A percentile compares a stretch with the other conserved stretches of the same genome.
These are phyloP conservation scores for Suhomyces bolitotheri DNA, from an alignment of 1,139 yeast species.

Conservation along the genomic window DNA sequence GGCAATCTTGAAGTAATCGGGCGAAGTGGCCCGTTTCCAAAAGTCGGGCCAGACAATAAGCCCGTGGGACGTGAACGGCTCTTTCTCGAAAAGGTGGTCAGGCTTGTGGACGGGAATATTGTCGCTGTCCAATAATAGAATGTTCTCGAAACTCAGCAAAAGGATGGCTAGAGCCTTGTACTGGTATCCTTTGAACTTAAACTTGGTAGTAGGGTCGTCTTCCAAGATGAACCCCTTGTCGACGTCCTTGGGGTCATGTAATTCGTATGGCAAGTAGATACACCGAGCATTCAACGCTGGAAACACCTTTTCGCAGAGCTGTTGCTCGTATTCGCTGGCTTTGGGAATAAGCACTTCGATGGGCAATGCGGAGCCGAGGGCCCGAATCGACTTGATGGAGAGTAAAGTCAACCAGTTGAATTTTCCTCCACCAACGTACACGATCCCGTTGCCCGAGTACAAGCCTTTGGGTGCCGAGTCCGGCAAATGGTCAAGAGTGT, in stretches of 20 bases:
- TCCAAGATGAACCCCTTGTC: conserved; percentile 12
- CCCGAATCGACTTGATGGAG: conserved; percentile 64
- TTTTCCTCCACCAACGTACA: conserved; percentile 79
- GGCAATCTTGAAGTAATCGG: conserved; percentile 42
- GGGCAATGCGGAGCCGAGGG: conserved; percentile 65
- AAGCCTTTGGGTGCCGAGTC: conserved; percentile 45
- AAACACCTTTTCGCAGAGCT: conserved; percentile 61
- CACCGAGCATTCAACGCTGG: conserved; percentile 74
- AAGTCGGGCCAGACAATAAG: conserved; percentile 51
- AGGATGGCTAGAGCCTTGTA: conserved; percentile 75
- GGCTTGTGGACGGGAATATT: conserved; percentile 64
- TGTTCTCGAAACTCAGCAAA: conserved; percentile 74
- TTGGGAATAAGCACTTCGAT: conserved; percentile 77
- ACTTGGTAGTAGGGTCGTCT: conserved; percentile 21
- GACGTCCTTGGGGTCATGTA: conserved; percentile 35
- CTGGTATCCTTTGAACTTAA: conserved; percentile 70
- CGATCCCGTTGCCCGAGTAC: conserved; percentile 73
- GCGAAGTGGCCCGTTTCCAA: conserved; percentile 49
- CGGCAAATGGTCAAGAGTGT: conserved; percentile 54
- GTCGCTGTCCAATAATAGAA: conserved; percentile 77
- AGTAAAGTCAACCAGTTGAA: conserved; percentile 72
- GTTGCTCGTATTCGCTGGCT: conserved; percentile 65
- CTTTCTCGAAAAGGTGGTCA: conserved; percentile 32
- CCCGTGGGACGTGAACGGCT: conserved; percentile 31
- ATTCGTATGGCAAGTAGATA: conserved; percentile 57